Evolutionary conservation across 352 stramenopile genomes (phyloP).

Genomic region (Phytophthora pseudosyringae): DNA sequence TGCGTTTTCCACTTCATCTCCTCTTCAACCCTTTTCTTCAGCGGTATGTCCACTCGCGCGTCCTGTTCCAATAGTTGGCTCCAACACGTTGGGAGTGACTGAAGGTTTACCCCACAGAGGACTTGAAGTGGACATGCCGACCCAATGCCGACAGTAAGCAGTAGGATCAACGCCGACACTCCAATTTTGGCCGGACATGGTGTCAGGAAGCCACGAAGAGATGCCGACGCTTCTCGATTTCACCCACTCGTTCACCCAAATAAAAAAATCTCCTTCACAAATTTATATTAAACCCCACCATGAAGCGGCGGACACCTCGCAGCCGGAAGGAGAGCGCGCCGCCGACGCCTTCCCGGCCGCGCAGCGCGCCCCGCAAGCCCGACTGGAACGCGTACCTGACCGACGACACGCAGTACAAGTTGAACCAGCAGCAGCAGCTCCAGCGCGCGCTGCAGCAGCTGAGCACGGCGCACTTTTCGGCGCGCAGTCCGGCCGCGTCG

Average conservation of each 20-base stretch:
- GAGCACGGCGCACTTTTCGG: slow-evolving; percentile 44
- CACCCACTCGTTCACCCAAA: too few species aligned
- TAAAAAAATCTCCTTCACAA: too few species aligned
- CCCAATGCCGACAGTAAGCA: too few species aligned
- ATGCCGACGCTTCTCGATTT: too few species aligned
- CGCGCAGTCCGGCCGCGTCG: slow-evolving; percentile 32
- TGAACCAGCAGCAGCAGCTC: slow-evolving; percentile 55
- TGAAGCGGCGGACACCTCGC: slow-evolving; percentile 29
- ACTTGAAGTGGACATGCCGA: too few species aligned
- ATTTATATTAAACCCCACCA: not conserved
- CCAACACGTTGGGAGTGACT: too few species aligned
- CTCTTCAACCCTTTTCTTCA: not conserved
- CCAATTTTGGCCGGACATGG: too few species aligned
- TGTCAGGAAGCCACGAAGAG: too few species aligned
- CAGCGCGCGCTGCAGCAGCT: slow-evolving; percentile 49
- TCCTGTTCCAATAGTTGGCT: too few species aligned
- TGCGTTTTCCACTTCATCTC: not conserved
- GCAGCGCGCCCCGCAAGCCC: slow-evolving; percentile 32
- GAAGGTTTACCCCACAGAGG: too few species aligned
- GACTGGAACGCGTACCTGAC: slow-evolving; percentile 66
- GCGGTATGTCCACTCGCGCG: too few species aligned
- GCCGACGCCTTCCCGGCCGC: slow-evolving; percentile 1
- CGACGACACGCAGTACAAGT: slow-evolving; percentile 51
- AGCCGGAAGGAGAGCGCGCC: slow-evolving; percentile 11
- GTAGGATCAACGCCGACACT: too few species aligned